These are phyloP conservation scores for Adansonia digitata DNA, from an alignment of 345 rosid species.

Conservation along the genomic window DNA sequence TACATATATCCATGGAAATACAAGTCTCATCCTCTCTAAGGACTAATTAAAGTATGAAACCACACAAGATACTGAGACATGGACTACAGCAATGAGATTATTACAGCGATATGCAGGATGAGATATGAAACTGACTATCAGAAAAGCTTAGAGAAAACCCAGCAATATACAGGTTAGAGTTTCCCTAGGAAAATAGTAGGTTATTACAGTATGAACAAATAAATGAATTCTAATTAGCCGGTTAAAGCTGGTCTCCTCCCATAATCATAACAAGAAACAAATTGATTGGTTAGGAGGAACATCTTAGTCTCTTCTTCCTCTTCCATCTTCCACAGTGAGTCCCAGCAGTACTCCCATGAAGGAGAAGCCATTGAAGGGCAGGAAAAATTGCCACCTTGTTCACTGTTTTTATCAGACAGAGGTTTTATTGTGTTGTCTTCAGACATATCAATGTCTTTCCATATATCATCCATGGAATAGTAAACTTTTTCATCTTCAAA, in stretches of 20 bases:
- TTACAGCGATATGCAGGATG: conserved; percentile 16
- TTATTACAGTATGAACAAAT: conserved; percentile 38
- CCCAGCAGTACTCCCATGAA: conserved; percentile 52
- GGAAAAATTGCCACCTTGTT: conserved; percentile 38
- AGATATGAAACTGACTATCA: conserved; percentile 2
- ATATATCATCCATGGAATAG: conserved; percentile 81
- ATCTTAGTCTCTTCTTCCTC: conserved; percentile 59
- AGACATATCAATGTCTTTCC: conserved; percentile 72
- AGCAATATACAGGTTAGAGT: conserved; percentile 39
- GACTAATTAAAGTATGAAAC: conserved; percentile 2
- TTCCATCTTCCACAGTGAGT: conserved; percentile 62
- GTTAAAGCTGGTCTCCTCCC: conserved; percentile 37
- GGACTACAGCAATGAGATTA: conserved; percentile 13
- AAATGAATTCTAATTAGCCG: conserved; percentile 54
- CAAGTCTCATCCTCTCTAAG: conserved; percentile 22
- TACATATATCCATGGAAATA: conserved; percentile 30
- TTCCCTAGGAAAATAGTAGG: conserved; percentile 17
- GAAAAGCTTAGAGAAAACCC: conserved; percentile 35
- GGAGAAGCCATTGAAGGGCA: conserved; percentile 51
- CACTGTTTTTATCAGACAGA: conserved; percentile 40
- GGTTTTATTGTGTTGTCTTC: conserved; percentile 49
- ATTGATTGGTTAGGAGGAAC: conserved; percentile 39
- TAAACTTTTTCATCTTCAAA: conserved; percentile 43
- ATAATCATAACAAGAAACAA: conserved; percentile 33
- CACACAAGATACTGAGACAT: conserved; percentile 28